These are phyloP conservation scores for Geosiphon pyriformis DNA, from an alignment of 192 early-diverging fungal genomes.

Conservation along the genomic window DNA sequence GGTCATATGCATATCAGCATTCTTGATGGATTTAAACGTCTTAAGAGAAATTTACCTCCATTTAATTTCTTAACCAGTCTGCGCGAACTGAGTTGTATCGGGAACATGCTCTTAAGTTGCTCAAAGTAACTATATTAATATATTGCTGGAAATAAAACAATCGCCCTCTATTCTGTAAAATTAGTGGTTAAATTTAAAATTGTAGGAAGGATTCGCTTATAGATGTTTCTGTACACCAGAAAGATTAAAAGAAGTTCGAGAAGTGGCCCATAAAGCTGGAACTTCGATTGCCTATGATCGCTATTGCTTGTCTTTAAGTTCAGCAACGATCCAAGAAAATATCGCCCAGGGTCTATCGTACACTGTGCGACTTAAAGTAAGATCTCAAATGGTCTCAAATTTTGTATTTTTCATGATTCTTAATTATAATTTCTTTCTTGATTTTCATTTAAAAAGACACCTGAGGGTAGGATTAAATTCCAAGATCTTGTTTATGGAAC, in stretches of 20 bases:
- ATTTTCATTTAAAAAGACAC: slow-evolving; percentile 28
- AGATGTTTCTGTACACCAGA: slow-evolving; percentile 82
- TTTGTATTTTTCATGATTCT: no score
- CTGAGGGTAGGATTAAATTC: slow-evolving; percentile 52
- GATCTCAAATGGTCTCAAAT: no score
- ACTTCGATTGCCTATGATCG: slow-evolving; percentile 69
- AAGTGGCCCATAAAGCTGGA: slow-evolving; percentile 49
- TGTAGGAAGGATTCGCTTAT: slow-evolving; percentile 67
- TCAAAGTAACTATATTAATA: slow-evolving; percentile 39
- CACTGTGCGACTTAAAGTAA: slow-evolving; percentile 69
- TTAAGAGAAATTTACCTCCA: background rate
- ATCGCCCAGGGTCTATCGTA: slow-evolving; percentile 49
- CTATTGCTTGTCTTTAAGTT: slow-evolving; percentile 65
- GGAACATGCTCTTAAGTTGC: slow-evolving; percentile 55
- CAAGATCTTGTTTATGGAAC: slow-evolving; percentile 73
- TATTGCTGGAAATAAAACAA: background rate
- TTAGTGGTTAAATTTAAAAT: background rate
- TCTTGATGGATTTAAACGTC: background rate
- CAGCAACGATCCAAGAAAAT: slow-evolving; percentile 59
- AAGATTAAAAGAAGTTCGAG: slow-evolving; percentile 56
- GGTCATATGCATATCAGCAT: slow-evolving; percentile 26
- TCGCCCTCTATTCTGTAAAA: no score
- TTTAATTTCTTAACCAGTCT: slow-evolving; percentile 45
- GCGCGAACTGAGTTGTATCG: slow-evolving; percentile 69
- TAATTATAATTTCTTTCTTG: no score